Conservation (phyloP, 176 grass and related monocot species). For the Musa itinerans region DNA sequence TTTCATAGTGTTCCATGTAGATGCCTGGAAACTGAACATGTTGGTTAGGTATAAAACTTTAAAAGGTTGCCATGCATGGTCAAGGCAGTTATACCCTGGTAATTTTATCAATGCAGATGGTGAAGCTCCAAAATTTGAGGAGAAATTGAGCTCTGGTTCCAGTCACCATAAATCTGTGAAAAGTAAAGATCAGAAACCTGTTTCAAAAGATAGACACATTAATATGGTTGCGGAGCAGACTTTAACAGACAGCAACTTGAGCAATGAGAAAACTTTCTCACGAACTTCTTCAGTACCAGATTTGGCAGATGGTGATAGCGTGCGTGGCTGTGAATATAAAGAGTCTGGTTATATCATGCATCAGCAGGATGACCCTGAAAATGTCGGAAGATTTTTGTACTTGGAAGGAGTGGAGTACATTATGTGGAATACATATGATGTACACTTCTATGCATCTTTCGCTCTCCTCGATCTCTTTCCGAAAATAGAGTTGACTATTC, state of each 20-base stretch:
- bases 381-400: slow-evolving; percentile 87
- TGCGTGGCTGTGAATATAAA: slow-evolving; percentile 17
- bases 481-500: slow-evolving; percentile 91
- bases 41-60: no score
- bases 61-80: no score
- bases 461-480: slow-evolving; percentile 86
- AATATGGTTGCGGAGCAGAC: slow-evolving; percentile 2
- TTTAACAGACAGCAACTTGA: slow-evolving; percentile 5
- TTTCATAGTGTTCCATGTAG: no score
- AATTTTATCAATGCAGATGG: slow-evolving; percentile 33
- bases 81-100: no score
- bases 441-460: slow-evolving; percentile 97
- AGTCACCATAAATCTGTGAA: slow-evolving; percentile 19
- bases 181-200: slow-evolving; percentile 20
- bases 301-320: slow-evolving; percentile 20
- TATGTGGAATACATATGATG: slow-evolving; percentile 96
- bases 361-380: slow-evolving; percentile 45
- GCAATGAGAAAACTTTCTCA: slow-evolving; percentile 25
- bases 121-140: slow-evolving; percentile 52
- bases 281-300: slow-evolving; percentile 19
- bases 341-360: slow-evolving; percentile 22
- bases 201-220: slow-evolving; percentile 4
- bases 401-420: slow-evolving; percentile 96
- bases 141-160: slow-evolving; percentile 36
- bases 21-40: no score